Conservation (phyloP, 1,284 basidiomycete species). For the Ustilago curta region DNA sequence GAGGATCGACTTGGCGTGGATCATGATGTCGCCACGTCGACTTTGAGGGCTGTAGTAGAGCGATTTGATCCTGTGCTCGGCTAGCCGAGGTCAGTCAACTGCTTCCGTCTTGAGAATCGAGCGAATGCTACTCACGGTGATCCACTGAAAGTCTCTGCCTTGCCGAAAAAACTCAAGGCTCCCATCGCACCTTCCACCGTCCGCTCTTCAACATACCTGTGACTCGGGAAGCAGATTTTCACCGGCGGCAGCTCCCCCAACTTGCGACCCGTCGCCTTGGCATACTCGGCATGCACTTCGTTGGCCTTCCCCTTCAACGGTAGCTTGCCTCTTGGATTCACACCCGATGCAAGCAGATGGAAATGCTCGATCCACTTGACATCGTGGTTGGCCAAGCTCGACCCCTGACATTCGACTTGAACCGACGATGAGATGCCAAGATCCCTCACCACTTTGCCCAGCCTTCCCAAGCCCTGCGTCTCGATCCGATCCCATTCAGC, state of each 20-base stretch:
- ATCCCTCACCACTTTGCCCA: conserved; percentile 50
- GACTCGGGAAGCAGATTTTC: conserved; percentile 61
- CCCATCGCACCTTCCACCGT: conserved; percentile 53
- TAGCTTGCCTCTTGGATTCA: conserved; percentile 32
- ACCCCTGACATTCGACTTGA: conserved; percentile 62
- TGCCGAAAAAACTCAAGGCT: conserved; percentile 65
- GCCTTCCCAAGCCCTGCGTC: conserved; percentile 54
- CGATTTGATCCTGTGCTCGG: conserved; percentile 21
- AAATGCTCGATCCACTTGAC: conserved; percentile 66
- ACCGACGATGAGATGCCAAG: conserved; percentile 24
- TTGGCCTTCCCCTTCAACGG: conserved; percentile 45
- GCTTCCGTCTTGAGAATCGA: neutral
- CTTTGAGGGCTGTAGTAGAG: conserved; percentile 54
- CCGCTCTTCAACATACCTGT: conserved; percentile 47
- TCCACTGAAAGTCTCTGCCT: conserved; percentile 41
- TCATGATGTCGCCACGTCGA: conserved; percentile 62
- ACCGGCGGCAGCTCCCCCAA: conserved; percentile 40
- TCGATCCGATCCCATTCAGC: conserved; percentile 60
- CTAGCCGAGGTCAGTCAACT: neutral
- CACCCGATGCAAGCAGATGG: conserved; percentile 55
- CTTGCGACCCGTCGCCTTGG: conserved; percentile 6
- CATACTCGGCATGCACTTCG: conserved; percentile 34
- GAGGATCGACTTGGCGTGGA: conserved; percentile 66
- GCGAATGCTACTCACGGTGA: conserved; percentile 26
- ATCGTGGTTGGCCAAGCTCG: conserved; percentile 59